Evolutionary conservation across 2,329 filamentous ascomycete species (phyloP).

Genomic region (Ceratocystis albifundus): DNA sequence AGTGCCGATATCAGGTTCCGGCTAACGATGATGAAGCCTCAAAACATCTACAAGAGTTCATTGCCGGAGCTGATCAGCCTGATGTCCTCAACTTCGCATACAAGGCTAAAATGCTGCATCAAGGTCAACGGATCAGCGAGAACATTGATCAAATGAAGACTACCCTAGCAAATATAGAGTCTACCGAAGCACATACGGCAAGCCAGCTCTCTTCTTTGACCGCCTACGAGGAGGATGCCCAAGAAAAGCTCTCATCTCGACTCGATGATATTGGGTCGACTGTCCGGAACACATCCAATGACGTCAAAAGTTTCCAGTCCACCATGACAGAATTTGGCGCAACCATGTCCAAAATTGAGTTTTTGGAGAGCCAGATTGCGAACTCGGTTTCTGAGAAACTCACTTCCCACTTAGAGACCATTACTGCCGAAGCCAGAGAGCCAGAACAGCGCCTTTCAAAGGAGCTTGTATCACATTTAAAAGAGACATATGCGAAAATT

Average conservation of each 20-base stretch:
- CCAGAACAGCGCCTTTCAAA: slow-evolving; percentile 15
- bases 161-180: slow-evolving; percentile 20
- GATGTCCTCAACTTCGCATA: slow-evolving; percentile 21
- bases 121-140: slow-evolving; percentile 10
- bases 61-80: slow-evolving; percentile 12
- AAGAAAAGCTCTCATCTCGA: slow-evolving; percentile 14
- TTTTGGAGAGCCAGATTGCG: slow-evolving; percentile 8
- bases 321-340: slow-evolving; percentile 10
- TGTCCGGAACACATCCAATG: slow-evolving; percentile 2
- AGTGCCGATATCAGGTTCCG: not conserved
- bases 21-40: not conserved
- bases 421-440: not conserved
- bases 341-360: slow-evolving; percentile 16
- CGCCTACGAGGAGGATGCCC: not conserved
- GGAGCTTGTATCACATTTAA: slow-evolving; percentile 18
- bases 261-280: slow-evolving; percentile 14
- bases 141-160: slow-evolving; percentile 18
- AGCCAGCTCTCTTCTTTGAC: slow-evolving; percentile 17
- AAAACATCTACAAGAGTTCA: slow-evolving; percentile 14
- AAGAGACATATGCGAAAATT: slow-evolving; percentile 12
- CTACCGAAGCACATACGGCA: slow-evolving; percentile 15
- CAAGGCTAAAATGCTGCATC: slow-evolving; percentile 20
- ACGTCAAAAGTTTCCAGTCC: slow-evolving; percentile 18
- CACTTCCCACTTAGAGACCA: not conserved
- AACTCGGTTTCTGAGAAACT: not conserved